phyloP scores from a whole-genome alignment of 1,284 basidiomycete genomes.

The Sutorius eximius region DNA sequence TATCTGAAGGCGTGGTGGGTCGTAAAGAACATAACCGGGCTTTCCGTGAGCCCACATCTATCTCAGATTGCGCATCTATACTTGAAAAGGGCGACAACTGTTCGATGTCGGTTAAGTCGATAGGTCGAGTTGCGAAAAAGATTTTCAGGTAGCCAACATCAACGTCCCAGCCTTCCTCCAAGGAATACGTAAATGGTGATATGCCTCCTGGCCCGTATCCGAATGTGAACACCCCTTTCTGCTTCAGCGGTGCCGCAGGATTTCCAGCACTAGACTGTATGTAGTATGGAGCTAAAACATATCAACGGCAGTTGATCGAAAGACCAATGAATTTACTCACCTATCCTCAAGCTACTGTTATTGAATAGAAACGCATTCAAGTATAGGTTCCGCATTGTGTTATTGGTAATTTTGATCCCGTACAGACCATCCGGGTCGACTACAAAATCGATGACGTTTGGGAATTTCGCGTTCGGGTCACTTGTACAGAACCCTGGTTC shows the following conservation, averaged over 20 bases:
- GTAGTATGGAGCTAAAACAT: constrained; percentile 12
- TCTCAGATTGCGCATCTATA: background rate
- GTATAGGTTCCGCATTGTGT: constrained; percentile 21
- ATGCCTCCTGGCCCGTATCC: constrained; percentile 20
- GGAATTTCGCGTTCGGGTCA: background rate
- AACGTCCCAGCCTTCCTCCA: constrained; percentile 11
- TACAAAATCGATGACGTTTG: constrained; percentile 21
- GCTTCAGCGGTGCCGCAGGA: constrained; percentile 8
- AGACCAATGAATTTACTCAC: background rate
- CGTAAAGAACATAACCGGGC: background rate
- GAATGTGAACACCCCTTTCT: constrained; percentile 7
- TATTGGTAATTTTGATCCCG: constrained; percentile 22
- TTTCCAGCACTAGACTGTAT: constrained; percentile 2
- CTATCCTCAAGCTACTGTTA: constrained; percentile 15
- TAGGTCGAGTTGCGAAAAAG: constrained; percentile 18
- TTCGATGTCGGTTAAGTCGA: constrained; percentile 15
- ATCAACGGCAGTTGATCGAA: background rate
- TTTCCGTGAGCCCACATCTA: background rate
- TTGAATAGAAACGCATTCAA: constrained; percentile 28
- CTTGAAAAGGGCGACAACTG: constrained; percentile 16
- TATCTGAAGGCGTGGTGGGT: background rate
- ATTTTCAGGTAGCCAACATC: constrained; percentile 27
- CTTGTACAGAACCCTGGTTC: constrained; percentile 7
- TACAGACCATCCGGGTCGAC: constrained; percentile 9
- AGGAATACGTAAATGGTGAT: constrained; percentile 2